These are phyloP conservation scores for Diophrys sp. DNA, from an alignment of 73 alveolate genomes.

Conservation along the genomic window DNA sequence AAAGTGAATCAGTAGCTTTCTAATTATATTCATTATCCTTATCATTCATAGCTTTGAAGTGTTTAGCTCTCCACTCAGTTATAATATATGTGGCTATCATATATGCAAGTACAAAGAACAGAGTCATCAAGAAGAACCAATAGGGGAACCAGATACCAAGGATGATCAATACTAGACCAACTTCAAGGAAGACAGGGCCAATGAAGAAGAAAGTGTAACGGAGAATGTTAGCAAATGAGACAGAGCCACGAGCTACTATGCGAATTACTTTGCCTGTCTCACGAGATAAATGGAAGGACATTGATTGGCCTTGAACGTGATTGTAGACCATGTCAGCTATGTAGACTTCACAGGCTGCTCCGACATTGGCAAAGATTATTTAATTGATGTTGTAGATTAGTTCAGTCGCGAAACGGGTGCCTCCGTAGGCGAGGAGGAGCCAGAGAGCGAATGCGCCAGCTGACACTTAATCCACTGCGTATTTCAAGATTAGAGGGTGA, in stretches of 20 bases:
- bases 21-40: conserved; percentile 35
- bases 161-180: not conserved
- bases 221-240: conserved; percentile 2
- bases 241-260: not conserved
- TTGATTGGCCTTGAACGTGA: conserved; percentile 9
- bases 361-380: conserved; percentile 40
- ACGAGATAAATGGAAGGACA: conserved; percentile 16
- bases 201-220: not conserved
- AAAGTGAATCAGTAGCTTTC: conserved; percentile 69
- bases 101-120: not conserved
- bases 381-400: conserved; percentile 33
- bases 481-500: conserved; percentile 45
- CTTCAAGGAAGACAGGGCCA: conserved; percentile 6
- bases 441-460: conserved; percentile 10
- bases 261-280: conserved; percentile 34
- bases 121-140: not conserved
- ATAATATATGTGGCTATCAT: not conserved
- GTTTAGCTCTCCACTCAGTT: conserved; percentile 37
- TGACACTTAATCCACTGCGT: conserved; percentile 21
- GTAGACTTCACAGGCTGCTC: conserved; percentile 43
- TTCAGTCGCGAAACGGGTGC: conserved; percentile 30
- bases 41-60: conserved; percentile 28
- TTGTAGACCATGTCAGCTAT: conserved; percentile 38
- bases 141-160: not conserved
- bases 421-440: conserved; percentile 21